Conservation (phyloP, 2,329 filamentous ascomycete genomes). For the Tolypocladium amazonense region DNA sequence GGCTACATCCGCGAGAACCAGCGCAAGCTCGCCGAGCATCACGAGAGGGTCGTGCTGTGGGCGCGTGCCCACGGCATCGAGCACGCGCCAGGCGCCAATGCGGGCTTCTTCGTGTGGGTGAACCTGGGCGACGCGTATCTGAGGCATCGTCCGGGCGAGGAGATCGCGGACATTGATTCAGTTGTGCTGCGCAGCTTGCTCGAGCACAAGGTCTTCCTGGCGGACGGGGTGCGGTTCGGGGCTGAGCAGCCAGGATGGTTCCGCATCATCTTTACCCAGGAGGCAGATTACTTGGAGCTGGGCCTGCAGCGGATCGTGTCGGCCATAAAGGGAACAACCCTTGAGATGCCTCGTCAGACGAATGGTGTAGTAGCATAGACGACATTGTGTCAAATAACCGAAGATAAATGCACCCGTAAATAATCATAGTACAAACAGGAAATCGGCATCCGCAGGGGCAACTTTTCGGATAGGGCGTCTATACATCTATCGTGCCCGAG, state of each 20-base stretch:
- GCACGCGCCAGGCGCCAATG: constrained; percentile 36
- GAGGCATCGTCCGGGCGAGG: constrained; percentile 5
- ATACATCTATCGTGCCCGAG: not conserved
- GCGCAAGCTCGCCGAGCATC: constrained; percentile 24
- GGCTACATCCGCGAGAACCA: constrained; percentile 33
- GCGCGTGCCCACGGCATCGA: constrained; percentile 28
- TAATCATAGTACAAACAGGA: too few relatives aligned
- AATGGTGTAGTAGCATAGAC: not conserved
- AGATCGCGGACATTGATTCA: constrained; percentile 12
- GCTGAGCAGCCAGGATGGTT: constrained; percentile 27
- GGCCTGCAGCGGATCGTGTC: constrained; percentile 10
- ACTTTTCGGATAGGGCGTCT: too few relatives aligned
- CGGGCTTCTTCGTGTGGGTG: constrained; percentile 45
- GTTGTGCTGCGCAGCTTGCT: constrained; percentile 17
- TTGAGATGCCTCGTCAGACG: not conserved
- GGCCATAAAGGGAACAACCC: not conserved
- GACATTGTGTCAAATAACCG: not conserved
- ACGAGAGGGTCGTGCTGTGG: constrained; percentile 24
- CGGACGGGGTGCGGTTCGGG: constrained; percentile 24
- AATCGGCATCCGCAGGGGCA: too few relatives aligned
- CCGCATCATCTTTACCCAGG: constrained; percentile 26
- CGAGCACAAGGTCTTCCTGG: constrained; percentile 21
- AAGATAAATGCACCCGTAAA: too few relatives aligned
- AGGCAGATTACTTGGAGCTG: constrained; percentile 16
- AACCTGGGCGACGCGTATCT: constrained; percentile 27